Conservation (phyloP, 441 rosid species). For the Erodium chrysanthum region DNA sequence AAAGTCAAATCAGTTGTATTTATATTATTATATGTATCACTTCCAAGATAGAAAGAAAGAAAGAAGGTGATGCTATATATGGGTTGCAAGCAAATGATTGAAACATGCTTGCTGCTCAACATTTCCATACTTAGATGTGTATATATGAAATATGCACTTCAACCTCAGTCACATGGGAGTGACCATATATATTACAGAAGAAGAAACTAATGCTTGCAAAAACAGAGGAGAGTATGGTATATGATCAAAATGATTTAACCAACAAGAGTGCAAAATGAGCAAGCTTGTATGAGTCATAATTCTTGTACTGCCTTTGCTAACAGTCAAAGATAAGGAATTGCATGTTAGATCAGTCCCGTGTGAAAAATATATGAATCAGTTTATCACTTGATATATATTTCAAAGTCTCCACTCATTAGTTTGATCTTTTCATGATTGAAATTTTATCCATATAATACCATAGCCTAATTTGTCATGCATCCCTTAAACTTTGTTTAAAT, state of each 20-base stretch:
- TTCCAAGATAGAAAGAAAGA: background rate
- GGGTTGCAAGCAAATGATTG: background rate
- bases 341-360: background rate
- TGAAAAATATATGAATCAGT: too few species aligned
- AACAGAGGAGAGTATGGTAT: background rate
- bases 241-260: background rate
- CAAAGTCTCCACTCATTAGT: too few species aligned
- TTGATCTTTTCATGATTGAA: too few species aligned
- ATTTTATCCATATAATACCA: too few species aligned
- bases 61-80: background rate
- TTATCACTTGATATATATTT: too few species aligned
- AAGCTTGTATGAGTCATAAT: background rate
- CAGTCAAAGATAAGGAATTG: background rate
- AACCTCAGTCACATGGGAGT: background rate
- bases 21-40: background rate
- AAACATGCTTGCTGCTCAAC: background rate
- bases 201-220: background rate
- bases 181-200: background rate
- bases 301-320: constrained; percentile 2
- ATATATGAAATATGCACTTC: background rate
- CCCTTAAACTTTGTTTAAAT: too few species aligned
- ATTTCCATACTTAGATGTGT: background rate
- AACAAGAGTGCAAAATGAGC: background rate
- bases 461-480: too few species aligned
- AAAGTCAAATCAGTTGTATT: background rate